Conservation (phyloP, 176 grass and related monocot species). For the Saccharum spontaneum region DNA sequence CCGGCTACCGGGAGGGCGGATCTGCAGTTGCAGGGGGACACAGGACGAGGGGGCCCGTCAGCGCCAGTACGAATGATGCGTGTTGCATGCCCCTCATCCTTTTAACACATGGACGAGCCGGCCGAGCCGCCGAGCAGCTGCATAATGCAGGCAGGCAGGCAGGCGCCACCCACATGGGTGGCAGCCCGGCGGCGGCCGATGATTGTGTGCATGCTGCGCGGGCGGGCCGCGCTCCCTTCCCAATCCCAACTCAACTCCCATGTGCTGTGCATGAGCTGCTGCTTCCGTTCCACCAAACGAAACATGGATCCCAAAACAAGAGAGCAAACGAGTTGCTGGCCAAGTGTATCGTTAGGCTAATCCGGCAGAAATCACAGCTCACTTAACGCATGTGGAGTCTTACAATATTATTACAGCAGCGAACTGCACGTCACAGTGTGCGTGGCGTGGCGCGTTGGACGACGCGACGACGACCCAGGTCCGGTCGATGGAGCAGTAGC, state of each 20-base stretch:
- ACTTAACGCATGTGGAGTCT: neutral
- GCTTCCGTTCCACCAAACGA: neutral
- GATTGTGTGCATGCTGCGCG: neutral
- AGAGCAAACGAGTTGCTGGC: too few relatives aligned
- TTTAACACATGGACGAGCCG: too few relatives aligned
- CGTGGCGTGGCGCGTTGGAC: too few relatives aligned
- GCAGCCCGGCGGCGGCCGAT: neutral
- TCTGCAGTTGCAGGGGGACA: too few relatives aligned
- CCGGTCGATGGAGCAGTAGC: neutral
- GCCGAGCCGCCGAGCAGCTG: too few relatives aligned
- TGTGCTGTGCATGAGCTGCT: too few relatives aligned
- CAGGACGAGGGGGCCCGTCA: too few relatives aligned
- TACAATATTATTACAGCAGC: neutral
- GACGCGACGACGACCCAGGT: too few relatives aligned
- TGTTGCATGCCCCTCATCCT: neutral
- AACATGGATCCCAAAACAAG: too few relatives aligned
- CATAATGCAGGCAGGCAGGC: neutral
- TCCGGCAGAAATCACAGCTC: slow-evolving; percentile 7
- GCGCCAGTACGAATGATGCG: neutral
- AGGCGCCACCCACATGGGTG: neutral
- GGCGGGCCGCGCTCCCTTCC: too few relatives aligned
- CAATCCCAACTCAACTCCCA: too few relatives aligned
- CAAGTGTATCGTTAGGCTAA: neutral
- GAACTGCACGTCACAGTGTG: too few relatives aligned
- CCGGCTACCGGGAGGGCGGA: neutral